phyloP scores from a whole-genome alignment of 352 stramenopile genomes.

The Pythium folliculosum region DNA sequence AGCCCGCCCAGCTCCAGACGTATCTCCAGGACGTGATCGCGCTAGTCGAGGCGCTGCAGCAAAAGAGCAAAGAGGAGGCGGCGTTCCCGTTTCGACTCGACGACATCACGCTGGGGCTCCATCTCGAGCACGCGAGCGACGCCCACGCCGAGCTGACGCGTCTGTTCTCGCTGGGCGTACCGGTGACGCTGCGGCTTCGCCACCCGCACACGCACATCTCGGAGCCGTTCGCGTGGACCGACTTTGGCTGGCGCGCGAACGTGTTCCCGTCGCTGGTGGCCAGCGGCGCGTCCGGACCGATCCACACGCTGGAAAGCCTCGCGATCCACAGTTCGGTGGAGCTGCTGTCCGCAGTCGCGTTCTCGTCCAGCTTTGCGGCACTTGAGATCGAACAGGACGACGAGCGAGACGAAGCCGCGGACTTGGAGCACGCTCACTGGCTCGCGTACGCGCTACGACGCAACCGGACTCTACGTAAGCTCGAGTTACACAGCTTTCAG shows the following conservation, averaged over 20 bases:
- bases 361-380: not conserved
- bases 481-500: conserved; percentile 7
- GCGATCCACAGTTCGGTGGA: conserved; percentile 7
- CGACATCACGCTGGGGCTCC: conserved; percentile 4
- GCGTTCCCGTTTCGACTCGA: conserved; percentile 10
- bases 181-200: conserved; percentile 3
- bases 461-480: not conserved
- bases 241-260: conserved; percentile 19
- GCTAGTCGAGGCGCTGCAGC: not conserved
- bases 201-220: conserved; percentile 16
- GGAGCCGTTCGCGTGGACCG: conserved; percentile 15
- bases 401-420: not conserved
- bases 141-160: conserved; percentile 2
- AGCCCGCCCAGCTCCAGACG: not conserved
- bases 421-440: conserved; percentile 5
- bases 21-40: conserved; percentile 11
- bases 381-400: conserved; percentile 15
- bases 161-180: conserved; percentile 1
- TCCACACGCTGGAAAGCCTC: conserved; percentile 7
- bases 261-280: conserved; percentile 5
- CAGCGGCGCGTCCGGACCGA: not conserved
- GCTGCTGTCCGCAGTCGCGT: conserved; percentile 12
- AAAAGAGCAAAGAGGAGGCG: not conserved
- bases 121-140: conserved; percentile 9
- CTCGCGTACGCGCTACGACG: conserved; percentile 8